Conservation (phyloP, 352 stramenopile genomes). For the Aphanomyces invadans region DNA sequence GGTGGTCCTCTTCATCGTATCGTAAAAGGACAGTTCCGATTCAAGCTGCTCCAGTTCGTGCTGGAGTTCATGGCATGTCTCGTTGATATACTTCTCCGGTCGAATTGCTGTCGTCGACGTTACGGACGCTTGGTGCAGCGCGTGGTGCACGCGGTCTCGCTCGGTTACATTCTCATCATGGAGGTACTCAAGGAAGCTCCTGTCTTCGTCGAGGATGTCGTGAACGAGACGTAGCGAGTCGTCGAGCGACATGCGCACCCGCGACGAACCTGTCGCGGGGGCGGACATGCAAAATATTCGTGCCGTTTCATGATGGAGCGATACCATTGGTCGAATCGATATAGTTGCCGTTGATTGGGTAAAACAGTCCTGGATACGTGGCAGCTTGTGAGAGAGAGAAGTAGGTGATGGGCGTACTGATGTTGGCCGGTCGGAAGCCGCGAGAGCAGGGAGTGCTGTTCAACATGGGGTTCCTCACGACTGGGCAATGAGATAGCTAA, state of each 20-base stretch:
- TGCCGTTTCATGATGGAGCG: background rate
- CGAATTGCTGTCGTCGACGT: background rate
- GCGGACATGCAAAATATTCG: no score
- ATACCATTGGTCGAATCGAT: background rate
- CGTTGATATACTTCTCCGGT: background rate
- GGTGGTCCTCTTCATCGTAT: background rate
- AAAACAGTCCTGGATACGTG: background rate
- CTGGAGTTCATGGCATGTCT: slow-evolving; percentile 8
- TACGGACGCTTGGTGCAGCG: background rate
- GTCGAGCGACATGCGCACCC: background rate
- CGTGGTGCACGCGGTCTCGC: background rate
- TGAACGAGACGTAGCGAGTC: slow-evolving; percentile 13
- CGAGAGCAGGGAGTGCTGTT: no score
- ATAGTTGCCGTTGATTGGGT: background rate
- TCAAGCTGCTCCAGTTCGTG: slow-evolving; percentile 7
- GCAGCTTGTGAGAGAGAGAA: no score
- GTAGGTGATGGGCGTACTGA: no score
- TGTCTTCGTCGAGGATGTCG: slow-evolving; percentile 6
- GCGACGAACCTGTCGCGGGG: background rate
- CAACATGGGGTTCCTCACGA: no score
- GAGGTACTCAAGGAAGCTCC: slow-evolving; percentile 7
- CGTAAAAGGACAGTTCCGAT: slow-evolving; percentile 10
- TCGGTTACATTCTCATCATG: background rate
- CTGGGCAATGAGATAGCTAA: no score
- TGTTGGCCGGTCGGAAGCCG: no score